Percentiles rank a stretch among this genome's conserved stretches.
Conservation (phyloP, 192 early-diverging fungal species). For the Coemansia aciculifera region DNA sequence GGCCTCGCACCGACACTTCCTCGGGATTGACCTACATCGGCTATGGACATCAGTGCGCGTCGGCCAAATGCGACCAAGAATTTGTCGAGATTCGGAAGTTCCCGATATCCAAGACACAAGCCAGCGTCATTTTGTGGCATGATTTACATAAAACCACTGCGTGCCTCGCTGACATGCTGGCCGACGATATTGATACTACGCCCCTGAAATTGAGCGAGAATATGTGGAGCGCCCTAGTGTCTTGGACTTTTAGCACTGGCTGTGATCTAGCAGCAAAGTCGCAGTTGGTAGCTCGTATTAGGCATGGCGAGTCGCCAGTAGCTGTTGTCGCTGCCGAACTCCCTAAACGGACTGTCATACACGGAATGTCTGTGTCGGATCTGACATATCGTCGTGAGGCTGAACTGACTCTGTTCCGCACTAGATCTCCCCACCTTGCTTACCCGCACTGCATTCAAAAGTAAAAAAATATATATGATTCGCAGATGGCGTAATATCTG, state of each 20-base stretch:
- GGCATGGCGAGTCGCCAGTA: slow-evolving; percentile 12
- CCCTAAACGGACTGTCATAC: slow-evolving; percentile 5
- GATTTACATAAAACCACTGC: slow-evolving; percentile 12
- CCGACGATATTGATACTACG: background rate
- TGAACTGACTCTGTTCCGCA: slow-evolving; percentile 18
- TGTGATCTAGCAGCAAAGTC: slow-evolving; percentile 21
- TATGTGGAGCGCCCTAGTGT: slow-evolving; percentile 44
- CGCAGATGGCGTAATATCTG: background rate
- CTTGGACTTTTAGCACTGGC: slow-evolving; percentile 37
- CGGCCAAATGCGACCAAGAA: slow-evolving; percentile 14
- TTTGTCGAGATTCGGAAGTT: background rate
- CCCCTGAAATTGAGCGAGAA: slow-evolving; percentile 12
- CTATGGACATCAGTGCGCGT: slow-evolving; percentile 29
- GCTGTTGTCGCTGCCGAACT: slow-evolving; percentile 12
- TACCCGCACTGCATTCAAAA: background rate
- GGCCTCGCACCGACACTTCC: slow-evolving; percentile 12
- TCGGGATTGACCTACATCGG: slow-evolving; percentile 30
- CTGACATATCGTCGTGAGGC: slow-evolving; percentile 13
- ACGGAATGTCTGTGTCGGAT: background rate
- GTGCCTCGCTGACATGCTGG: slow-evolving; percentile 12
- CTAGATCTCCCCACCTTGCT: background rate
- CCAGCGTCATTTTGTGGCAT: slow-evolving; percentile 10
- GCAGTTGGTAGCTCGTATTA: slow-evolving; percentile 22
- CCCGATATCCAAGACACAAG: background rate
- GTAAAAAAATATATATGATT: background rate